A percentile compares a stretch with the other conserved stretches of the same genome.
These are phyloP conservation scores for Penicillium verhagenii DNA, from an alignment of 495 filamentous ascomycete genomes.

Conservation along the genomic window DNA sequence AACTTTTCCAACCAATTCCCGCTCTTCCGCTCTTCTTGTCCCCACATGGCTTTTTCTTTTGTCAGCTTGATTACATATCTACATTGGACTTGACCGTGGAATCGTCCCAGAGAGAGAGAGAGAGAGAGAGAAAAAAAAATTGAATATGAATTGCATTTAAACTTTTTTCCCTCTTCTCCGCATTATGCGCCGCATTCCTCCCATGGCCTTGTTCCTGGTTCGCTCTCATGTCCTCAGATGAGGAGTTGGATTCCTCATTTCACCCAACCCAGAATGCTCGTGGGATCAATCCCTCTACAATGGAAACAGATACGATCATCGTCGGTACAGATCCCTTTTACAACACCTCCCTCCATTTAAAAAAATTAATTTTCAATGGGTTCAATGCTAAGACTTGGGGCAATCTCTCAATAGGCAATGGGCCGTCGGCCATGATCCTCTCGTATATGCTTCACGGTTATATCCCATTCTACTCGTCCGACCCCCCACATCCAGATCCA, in stretches of 20 bases:
- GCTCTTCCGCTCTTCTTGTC: background rate
- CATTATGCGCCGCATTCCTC: background rate
- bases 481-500: slow-evolving; percentile 58
- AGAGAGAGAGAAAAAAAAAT: background rate
- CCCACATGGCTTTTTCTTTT: slow-evolving; percentile 16
- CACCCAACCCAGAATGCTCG: slow-evolving; percentile 40
- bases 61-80: slow-evolving; percentile 32
- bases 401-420: slow-evolving; percentile 54
- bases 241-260: slow-evolving; percentile 22
- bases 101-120: too few relatives aligned
- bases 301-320: slow-evolving; percentile 49
- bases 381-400: slow-evolving; percentile 7
- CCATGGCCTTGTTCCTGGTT: background rate
- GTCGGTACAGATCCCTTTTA: slow-evolving; percentile 34
- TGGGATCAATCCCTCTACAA: slow-evolving; percentile 31
- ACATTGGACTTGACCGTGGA: slow-evolving; percentile 3
- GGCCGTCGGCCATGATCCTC: slow-evolving; percentile 65
- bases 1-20: background rate
- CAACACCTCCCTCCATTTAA: background rate
- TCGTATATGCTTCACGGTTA: slow-evolving; percentile 68
- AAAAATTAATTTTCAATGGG: slow-evolving; percentile 5
- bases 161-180: slow-evolving; percentile 3
- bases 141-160: slow-evolving; percentile 1
- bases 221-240: slow-evolving; percentile 1
- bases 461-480: slow-evolving; percentile 55